Conservation (phyloP, 306 rosid genomes). For the Medicago lupulina region DNA sequence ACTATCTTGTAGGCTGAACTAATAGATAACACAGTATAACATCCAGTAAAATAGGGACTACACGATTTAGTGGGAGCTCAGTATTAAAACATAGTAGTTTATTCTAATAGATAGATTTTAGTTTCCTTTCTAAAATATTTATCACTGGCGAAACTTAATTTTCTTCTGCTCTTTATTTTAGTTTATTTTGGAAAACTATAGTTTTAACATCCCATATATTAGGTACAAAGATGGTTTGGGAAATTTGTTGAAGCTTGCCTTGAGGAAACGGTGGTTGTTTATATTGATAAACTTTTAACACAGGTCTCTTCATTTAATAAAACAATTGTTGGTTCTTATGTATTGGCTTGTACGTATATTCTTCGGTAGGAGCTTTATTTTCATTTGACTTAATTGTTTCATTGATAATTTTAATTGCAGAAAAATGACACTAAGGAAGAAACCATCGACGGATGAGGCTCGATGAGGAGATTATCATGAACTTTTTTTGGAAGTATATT, state of each 20-base stretch:
- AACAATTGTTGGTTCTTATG: slow-evolving; percentile 14
- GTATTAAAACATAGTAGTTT: no score
- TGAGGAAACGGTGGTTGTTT: slow-evolving; percentile 86
- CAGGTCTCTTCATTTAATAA: slow-evolving; percentile 61
- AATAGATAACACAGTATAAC: no score
- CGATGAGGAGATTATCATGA: slow-evolving; percentile 97
- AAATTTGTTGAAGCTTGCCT: slow-evolving; percentile 99
- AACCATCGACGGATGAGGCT: slow-evolving; percentile 94
- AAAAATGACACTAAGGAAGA: slow-evolving; percentile 88
- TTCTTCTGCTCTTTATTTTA: no score
- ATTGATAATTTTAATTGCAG: slow-evolving; percentile 53
- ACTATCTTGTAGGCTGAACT: no score
- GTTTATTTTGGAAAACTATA: no score
- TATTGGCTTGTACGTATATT: slow-evolving; percentile 24
- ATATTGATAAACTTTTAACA: slow-evolving; percentile 84
- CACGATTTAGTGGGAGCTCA: no score
- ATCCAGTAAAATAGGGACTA: no score
- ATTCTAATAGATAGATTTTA: no score
- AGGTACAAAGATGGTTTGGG: slow-evolving; percentile 90
- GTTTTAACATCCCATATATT: slow-evolving; percentile 34
- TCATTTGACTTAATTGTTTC: slow-evolving; percentile 33
- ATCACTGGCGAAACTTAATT: no score
- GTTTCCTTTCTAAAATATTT: no score
- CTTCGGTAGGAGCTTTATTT: slow-evolving; percentile 33
- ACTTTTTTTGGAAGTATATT: slow-evolving; percentile 83